Conservation (phyloP, 768 basidiomycete species). For the Exsudoporus frostii region DNA sequence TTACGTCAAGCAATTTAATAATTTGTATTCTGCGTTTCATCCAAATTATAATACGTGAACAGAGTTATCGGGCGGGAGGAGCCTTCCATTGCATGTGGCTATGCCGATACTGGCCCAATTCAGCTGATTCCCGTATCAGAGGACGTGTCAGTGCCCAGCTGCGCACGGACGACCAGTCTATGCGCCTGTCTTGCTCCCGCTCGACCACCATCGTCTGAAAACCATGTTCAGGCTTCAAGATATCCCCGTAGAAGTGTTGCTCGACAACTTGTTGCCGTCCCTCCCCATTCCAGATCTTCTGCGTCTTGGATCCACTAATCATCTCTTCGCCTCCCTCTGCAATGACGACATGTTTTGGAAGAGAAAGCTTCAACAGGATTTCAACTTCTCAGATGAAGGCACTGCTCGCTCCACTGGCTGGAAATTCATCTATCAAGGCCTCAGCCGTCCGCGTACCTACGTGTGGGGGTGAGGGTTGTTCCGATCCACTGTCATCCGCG, state of each 20-base stretch:
- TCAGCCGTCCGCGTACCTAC: conserved; percentile 51
- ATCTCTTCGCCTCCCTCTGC: conserved; percentile 56
- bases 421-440: conserved; percentile 73
- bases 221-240: conserved; percentile 43
- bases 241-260: conserved; percentile 72
- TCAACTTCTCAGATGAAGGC: conserved; percentile 68
- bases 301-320: conserved; percentile 58
- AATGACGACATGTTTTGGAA: conserved; percentile 82
- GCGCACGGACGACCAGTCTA: too few species aligned
- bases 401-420: conserved; percentile 78
- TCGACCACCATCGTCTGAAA: background rate
- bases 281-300: conserved; percentile 56
- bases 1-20: conserved; percentile 6
- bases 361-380: conserved; percentile 62
- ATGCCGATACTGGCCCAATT: conserved; percentile 18
- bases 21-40: background rate
- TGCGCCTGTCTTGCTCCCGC: conserved; percentile 1
- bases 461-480: conserved; percentile 56
- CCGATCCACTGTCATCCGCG: background rate
- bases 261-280: conserved; percentile 66
- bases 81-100: conserved; percentile 19
- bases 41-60: background rate
- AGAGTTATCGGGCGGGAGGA: background rate
- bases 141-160: too few species aligned
- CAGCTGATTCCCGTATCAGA: conserved; percentile 13